Evolutionary conservation across 163 green algal genomes (phyloP).

Genomic region (Chlamydomonas reinhardtii): DNA sequence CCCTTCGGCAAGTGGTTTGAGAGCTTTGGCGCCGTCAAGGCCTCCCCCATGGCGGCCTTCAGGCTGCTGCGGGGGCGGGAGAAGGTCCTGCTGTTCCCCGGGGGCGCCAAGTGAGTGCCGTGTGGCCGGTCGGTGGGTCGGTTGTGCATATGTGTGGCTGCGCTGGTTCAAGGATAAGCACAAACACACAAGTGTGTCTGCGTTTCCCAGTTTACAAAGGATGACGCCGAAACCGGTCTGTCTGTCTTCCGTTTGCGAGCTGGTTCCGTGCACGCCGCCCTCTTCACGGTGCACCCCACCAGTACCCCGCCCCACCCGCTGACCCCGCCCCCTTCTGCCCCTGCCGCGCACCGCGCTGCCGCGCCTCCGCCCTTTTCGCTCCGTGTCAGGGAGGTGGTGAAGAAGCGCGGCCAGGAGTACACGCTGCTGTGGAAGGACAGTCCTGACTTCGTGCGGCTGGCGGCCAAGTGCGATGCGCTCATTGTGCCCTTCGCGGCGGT

Average conservation of each 20-base stretch:
- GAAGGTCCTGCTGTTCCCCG: constrained; percentile 79
- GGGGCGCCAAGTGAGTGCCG: constrained; percentile 65
- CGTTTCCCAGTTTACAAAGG: too few species aligned
- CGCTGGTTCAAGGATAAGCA: too few species aligned
- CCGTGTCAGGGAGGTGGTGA: constrained; percentile 80
- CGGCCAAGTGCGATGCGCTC: constrained; percentile 69
- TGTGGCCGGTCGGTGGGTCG: too few species aligned
- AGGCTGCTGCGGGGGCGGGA: constrained; percentile 71
- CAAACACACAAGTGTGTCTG: too few species aligned
- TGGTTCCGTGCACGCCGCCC: too few species aligned
- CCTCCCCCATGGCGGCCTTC: constrained; percentile 65
- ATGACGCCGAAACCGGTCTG: too few species aligned
- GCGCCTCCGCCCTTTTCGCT: too few species aligned
- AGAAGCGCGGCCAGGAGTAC: constrained; percentile 75
- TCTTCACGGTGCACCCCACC: too few species aligned
- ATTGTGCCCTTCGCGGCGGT: constrained; percentile 79
- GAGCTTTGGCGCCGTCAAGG: constrained; percentile 80
- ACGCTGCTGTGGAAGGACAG: constrained; percentile 76
- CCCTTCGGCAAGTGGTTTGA: constrained; percentile 76
- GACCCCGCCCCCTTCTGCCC: neutral
- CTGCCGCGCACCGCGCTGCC: too few species aligned
- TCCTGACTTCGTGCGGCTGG: constrained; percentile 82
- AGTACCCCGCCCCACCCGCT: too few species aligned
- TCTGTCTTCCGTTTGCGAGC: too few species aligned
- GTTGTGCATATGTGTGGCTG: neutral